Base-by-base conservation (phyloP, 345 rosid genomes). In the Mercurialis annua region DNA sequence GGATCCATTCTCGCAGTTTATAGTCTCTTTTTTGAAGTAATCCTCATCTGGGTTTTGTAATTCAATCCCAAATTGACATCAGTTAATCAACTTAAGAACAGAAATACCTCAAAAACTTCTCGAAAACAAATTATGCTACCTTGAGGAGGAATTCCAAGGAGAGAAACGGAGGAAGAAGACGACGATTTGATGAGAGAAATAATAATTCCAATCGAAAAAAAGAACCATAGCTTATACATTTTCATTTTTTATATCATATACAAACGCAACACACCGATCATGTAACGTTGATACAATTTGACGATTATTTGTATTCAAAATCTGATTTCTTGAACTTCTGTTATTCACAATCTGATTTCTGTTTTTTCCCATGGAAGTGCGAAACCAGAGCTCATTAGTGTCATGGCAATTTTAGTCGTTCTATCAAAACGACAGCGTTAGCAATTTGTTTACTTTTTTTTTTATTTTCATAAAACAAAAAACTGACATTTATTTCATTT, bases 1-100 rank as follows among this genome's bases (percentile, higher is more conserved):
- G 68, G 97, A 85, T 72, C 96, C 98, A 67, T 87, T 89, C 68
- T 77, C 85, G 80, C 98, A 88, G 23, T 88, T 77, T 16, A 90
- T 81, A 48, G 30, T 42, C 62, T 82, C 81, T 8, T 90, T 50
- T 72, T 81, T 83, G 84, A 82, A 90, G 76, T 81, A 90, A 54
- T 78, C 75, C 74, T 71, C 87, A 81, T 92, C 98, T 90, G 85
- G 48, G 76, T 29, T 14, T 55, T 30, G 73, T 21, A 36, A 42
- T 33, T n/a, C n/a, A 27, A 64, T 20, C 59, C 16, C 48, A 61
- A 61, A 11, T 55, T n/a, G n/a, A 30, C 21, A 55, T 14, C 18
- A 30, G 9, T 29, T 7, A n/a, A 55, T 29, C 38, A 30, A 17
- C 59, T 55, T 40, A 55, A 55, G 27, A 29, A n/a, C n/a, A n/a